Evolutionary conservation across 495 filamentous ascomycete genomes (phyloP).

Genomic region (Lophiostoma macrostomum): DNA sequence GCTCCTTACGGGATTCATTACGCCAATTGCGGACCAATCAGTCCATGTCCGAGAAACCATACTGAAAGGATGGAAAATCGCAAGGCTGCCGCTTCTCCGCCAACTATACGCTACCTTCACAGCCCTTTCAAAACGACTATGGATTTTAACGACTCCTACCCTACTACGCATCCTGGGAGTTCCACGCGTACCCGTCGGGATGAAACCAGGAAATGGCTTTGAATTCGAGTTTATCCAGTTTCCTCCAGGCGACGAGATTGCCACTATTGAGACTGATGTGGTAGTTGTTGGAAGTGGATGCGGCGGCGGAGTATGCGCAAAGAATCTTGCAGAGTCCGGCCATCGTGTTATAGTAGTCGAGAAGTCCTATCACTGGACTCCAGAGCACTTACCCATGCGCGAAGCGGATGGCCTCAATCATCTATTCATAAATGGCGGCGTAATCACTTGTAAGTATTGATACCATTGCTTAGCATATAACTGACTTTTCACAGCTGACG

Average conservation of each 20-base stretch:
- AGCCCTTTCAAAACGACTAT: conserved; percentile 45
- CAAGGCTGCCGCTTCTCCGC: conserved; percentile 34
- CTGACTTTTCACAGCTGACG: conserved; percentile 48
- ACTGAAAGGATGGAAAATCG: conserved; percentile 33
- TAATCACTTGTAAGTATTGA: conserved; percentile 26
- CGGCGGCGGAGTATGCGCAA: conserved; percentile 79
- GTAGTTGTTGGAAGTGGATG: conserved; percentile 85
- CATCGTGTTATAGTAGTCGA: conserved; percentile 76
- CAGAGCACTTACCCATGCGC: conserved; percentile 70
- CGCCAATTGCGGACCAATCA: conserved; percentile 36
- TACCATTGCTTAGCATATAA: not conserved
- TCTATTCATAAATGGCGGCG: conserved; percentile 51
- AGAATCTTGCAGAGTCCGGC: conserved; percentile 74
- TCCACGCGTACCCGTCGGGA: conserved; percentile 58
- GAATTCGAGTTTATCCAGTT: conserved; percentile 56
- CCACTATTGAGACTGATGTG: conserved; percentile 71
- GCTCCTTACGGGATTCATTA: conserved; percentile 38
- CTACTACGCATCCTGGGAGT: conserved; percentile 59
- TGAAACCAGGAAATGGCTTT: conserved; percentile 56
- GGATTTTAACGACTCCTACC: conserved; percentile 58
- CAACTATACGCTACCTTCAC: conserved; percentile 34
- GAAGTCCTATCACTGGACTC: conserved; percentile 70
- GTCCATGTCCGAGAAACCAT: conserved; percentile 35
- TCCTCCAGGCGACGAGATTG: conserved; percentile 44
- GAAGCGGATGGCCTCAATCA: conserved; percentile 53